phyloP scores from a whole-genome alignment of 106 monocot genomes.

The Platanthera zijinensis region DNA sequence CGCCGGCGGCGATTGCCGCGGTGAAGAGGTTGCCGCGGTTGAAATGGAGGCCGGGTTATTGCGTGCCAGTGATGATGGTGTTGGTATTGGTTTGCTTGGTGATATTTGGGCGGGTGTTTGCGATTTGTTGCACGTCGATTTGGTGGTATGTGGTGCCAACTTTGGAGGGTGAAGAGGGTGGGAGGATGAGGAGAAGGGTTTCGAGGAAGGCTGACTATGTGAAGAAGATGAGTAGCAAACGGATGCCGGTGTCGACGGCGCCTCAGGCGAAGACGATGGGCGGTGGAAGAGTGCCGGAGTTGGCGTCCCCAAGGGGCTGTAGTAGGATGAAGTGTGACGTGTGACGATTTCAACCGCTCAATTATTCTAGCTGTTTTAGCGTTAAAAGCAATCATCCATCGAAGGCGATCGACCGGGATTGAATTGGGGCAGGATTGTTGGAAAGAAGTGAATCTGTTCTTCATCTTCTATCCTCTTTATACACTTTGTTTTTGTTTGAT shows the following conservation, averaged over 20 bases:
- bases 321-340: neutral
- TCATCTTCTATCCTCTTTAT: neutral
- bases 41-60: constrained; percentile 14
- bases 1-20: neutral
- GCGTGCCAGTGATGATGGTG: constrained; percentile 25
- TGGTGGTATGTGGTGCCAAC: constrained; percentile 51
- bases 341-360: neutral
- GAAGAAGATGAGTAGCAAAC: neutral
- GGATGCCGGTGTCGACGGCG: neutral
- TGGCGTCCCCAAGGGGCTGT: neutral
- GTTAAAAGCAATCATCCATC: too few species aligned
- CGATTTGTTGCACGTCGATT: constrained; percentile 50
- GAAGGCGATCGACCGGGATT: neutral
- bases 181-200: neutral
- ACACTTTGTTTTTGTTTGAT: neutral
- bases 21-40: neutral
- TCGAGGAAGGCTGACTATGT: neutral
- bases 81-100: constrained; percentile 41
- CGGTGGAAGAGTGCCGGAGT: neutral
- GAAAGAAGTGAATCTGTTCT: neutral
- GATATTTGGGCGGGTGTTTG: constrained; percentile 41
- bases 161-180: neutral
- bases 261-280: neutral
- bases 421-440: neutral
- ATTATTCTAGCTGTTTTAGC: neutral